Evolutionary conservation across 2,329 filamentous ascomycete genomes (phyloP), one percentile per base, ranked within the genome.

Genomic region (Blastomyces gilchristii): DNA sequence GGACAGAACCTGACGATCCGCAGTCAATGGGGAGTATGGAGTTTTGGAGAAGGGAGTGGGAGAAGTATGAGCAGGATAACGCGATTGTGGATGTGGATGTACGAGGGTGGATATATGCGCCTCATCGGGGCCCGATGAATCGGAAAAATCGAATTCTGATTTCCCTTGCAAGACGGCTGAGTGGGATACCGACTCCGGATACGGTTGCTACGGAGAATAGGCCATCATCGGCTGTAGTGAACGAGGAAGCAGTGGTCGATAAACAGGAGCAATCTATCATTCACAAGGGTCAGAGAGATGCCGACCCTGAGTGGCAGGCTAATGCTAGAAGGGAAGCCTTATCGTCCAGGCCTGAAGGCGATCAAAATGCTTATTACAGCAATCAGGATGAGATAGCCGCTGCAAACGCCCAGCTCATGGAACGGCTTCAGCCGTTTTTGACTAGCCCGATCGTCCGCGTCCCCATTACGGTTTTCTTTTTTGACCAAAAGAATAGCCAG

Each of bases 1-100:
- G 75, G 2, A 77, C 83, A 39, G 81, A 68, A 79, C 12, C 75
- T 67, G 65, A 76, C 67, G 66, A 82, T 69, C 75, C 77, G 54
- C 67, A 77, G 66, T 73, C 76, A 1, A 78, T 83, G 41, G 81
- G 80, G 54, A 86, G 91, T 66, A 83, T 85, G 54, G 86, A 91
- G 49, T 92, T 88, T 73, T 93, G 89, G 87, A 84, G 83, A 52
- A 79, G 85, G 62, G 86, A 93, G 70, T 96, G 90, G 89, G 85
- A 92, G 63, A 83, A 83, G 65, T 83, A 87, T 61, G 89, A 96
- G 73, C 87, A 93, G 64, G 87, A 91, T 70, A 89, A 88, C 73
- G 91, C 92, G 0, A 80, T 97, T 3, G 89, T 97, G 0, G 93
- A 97, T 71, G 90, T 97, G 6, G 93, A 99, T 73, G 90, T 99